These are phyloP conservation scores for Calycina herbarum DNA, from an alignment of 2,329 filamentous ascomycete genomes.

Conservation along the genomic window DNA sequence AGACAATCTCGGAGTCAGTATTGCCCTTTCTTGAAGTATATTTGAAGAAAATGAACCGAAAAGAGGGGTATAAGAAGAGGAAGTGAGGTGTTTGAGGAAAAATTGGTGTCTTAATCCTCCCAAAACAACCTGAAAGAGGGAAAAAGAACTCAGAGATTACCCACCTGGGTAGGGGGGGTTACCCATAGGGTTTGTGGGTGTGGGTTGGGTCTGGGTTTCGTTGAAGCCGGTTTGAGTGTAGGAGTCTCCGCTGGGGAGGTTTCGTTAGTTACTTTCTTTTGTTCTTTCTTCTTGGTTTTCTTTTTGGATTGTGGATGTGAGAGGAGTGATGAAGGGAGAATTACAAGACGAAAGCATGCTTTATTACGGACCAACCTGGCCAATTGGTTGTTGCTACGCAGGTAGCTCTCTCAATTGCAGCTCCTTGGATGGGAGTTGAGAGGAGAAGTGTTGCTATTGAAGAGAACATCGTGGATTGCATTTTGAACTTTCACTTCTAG, in stretches of 20 bases:
- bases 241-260: slow-evolving; percentile 41
- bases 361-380: slow-evolving; percentile 41
- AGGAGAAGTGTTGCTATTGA: background rate
- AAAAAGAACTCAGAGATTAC: no score
- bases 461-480: background rate
- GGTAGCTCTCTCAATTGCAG: background rate
- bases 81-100: no score
- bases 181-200: slow-evolving; percentile 41
- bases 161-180: slow-evolving; percentile 41
- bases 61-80: no score
- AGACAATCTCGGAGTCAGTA: no score
- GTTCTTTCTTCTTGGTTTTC: background rate
- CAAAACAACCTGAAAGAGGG: no score
- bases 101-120: no score
- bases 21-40: no score
- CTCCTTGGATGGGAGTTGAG: background rate
- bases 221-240: slow-evolving; percentile 44
- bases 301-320: background rate
- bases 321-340: slow-evolving; percentile 14
- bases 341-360: slow-evolving; percentile 46
- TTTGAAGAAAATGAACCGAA: no score
- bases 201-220: slow-evolving; percentile 37
- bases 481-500: background rate
- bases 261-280: background rate
- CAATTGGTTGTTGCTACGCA: slow-evolving; percentile 36